A percentile compares a stretch with the other conserved stretches of the same genome.
These are phyloP conservation scores for Austroboletus niveus DNA, from an alignment of 1,284 basidiomycete species.

Conservation along the genomic window DNA sequence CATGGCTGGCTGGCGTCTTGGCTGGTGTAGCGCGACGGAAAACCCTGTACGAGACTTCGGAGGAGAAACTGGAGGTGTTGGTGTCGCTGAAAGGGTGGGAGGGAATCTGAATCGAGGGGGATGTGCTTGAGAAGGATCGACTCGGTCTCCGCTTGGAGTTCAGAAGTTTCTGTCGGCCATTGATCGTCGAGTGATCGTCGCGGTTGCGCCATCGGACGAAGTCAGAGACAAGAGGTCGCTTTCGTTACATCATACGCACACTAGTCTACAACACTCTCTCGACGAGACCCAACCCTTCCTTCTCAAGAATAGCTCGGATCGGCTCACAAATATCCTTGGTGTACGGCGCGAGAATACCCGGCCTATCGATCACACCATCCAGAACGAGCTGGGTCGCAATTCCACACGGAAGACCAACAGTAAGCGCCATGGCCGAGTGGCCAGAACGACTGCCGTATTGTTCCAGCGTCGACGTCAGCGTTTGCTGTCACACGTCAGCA, in stretches of 20 bases:
- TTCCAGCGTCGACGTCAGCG: conserved; percentile 89
- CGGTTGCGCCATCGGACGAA: conserved; percentile 19
- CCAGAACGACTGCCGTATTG: conserved; percentile 85
- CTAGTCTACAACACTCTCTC: conserved; percentile 60
- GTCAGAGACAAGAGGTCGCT: background rate
- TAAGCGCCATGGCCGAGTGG: conserved; percentile 90
- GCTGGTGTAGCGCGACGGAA: conserved; percentile 72
- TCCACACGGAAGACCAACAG: conserved; percentile 92
- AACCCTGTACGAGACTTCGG: conserved; percentile 70
- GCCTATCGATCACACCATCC: conserved; percentile 73
- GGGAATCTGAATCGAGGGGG: conserved; percentile 29
- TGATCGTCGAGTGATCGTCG: conserved; percentile 50
- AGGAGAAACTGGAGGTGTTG: conserved; percentile 68
- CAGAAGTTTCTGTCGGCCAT: conserved; percentile 63
- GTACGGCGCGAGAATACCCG: conserved; percentile 90
- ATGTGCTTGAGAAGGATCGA: conserved; percentile 52
- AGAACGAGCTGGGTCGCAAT: conserved; percentile 86
- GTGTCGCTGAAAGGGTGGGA: conserved; percentile 49
- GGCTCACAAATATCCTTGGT: conserved; percentile 84
- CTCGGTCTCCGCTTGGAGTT: conserved; percentile 68
- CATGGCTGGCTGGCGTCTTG: conserved; percentile 93
- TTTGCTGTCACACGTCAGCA: conserved; percentile 53
- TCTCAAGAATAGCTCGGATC: conserved; percentile 75
- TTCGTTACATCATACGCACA: background rate
- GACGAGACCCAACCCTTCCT: conserved; percentile 79